Conservation (phyloP, 257 asterid species). For the Fraxinus americana region DNA sequence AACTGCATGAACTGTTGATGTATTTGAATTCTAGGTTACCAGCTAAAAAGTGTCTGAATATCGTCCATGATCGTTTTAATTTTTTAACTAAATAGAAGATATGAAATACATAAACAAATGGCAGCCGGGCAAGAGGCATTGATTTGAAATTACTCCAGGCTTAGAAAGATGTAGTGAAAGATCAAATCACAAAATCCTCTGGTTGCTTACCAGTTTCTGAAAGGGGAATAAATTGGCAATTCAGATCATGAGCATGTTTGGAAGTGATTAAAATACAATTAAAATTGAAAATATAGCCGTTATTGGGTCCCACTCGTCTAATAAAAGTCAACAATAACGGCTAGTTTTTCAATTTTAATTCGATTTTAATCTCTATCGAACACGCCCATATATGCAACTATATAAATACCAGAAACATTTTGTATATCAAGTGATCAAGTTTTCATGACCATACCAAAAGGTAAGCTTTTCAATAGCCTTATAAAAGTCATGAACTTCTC, state of each 20-base stretch:
- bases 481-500: slow-evolving; percentile 1
- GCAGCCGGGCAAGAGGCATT: neutral
- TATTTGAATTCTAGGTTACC: neutral
- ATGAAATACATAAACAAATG: neutral
- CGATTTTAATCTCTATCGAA: too few relatives aligned
- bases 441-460: neutral
- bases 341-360: too few relatives aligned
- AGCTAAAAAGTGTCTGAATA: neutral
- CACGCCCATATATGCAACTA: neutral
- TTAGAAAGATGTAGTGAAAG: neutral
- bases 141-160: neutral
- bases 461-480: neutral
- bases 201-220: neutral
- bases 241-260: neutral
- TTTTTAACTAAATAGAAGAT: neutral
- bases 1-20: neutral
- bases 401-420: neutral
- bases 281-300: too few relatives aligned
- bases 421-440: neutral
- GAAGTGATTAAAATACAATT: too few relatives aligned
- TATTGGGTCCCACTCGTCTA: too few relatives aligned
- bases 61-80: neutral
- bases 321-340: too few relatives aligned
- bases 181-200: neutral
- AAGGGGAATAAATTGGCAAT: neutral